Conservation (phyloP, 2,329 filamentous ascomycete genomes). For the Aspergillus hortae region DNA sequence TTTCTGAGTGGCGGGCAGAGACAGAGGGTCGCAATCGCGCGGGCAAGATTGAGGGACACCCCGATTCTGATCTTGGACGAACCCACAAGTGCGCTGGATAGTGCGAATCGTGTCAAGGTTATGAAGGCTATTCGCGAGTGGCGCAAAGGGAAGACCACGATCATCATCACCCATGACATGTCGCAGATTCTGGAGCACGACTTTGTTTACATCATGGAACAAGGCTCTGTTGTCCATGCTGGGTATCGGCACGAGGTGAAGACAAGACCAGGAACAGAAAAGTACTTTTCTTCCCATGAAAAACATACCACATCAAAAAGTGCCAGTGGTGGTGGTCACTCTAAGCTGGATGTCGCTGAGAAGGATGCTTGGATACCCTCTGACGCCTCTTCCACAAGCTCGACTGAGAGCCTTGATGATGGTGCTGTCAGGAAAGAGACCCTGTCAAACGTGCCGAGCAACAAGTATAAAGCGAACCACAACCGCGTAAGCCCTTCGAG, state of each 20-base stretch:
- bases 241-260: conserved; percentile 60
- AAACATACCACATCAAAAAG: not conserved
- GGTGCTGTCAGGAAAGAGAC: not conserved
- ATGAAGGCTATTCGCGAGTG: conserved; percentile 74
- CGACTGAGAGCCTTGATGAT: not conserved
- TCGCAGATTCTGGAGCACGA: conserved; percentile 69
- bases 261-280: conserved; percentile 25
- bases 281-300: conserved; percentile 15
- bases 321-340: too few relatives aligned
- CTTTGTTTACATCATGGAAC: conserved; percentile 75
- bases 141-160: conserved; percentile 78
- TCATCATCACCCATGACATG: conserved; percentile 90
- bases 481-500: too few relatives aligned
- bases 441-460: not conserved
- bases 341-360: not conserved
- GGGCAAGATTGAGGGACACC: conserved; percentile 72
- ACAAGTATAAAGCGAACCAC: not conserved
- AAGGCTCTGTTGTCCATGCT: conserved; percentile 64
- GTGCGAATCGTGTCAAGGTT: conserved; percentile 62
- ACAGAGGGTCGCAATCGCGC: conserved; percentile 75
- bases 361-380: not conserved
- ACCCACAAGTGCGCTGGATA: conserved; percentile 79
- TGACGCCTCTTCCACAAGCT: not conserved
- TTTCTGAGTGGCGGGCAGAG: conserved; percentile 79
- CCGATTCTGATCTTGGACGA: conserved; percentile 85